These are phyloP conservation scores for Vaccinium myrtillus DNA, from an alignment of 148 eudicot species.

Conservation along the genomic window DNA sequence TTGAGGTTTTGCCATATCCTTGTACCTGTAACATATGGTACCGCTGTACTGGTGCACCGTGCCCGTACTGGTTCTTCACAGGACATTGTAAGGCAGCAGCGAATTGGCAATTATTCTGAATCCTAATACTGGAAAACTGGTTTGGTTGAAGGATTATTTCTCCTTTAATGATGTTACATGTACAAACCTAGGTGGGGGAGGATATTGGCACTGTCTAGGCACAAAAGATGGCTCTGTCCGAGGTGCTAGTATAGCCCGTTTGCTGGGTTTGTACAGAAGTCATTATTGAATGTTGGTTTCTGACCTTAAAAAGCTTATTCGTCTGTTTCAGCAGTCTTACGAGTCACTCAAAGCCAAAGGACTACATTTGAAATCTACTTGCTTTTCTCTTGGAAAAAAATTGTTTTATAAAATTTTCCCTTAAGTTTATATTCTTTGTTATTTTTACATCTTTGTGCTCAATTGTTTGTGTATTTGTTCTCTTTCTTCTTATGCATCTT, in stretches of 20 bases:
- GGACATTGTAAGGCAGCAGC: background rate
- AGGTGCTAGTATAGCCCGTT: background rate
- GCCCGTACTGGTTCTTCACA: background rate
- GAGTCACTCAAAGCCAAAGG: background rate
- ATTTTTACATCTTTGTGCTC: background rate
- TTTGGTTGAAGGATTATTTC: background rate
- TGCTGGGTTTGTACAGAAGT: background rate
- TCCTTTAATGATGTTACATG: background rate
- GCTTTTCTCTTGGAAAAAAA: background rate
- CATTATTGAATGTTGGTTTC: background rate
- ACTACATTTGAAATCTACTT: background rate
- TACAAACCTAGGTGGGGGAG: background rate
- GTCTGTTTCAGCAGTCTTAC: background rate
- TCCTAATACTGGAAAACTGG: background rate
- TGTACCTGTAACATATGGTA: background rate
- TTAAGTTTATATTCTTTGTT: background rate
- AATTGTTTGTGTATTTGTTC: background rate
- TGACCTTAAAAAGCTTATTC: background rate
- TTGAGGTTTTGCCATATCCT: background rate
- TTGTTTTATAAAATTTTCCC: background rate
- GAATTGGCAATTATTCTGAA: background rate
- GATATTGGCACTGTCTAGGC: background rate
- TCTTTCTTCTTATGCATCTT: background rate
- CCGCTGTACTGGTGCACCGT: background rate
- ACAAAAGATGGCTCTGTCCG: background rate